phyloP scores from a whole-genome alignment of 805 yeast genomes.

The Zygotorulaspora chibaensis region DNA sequence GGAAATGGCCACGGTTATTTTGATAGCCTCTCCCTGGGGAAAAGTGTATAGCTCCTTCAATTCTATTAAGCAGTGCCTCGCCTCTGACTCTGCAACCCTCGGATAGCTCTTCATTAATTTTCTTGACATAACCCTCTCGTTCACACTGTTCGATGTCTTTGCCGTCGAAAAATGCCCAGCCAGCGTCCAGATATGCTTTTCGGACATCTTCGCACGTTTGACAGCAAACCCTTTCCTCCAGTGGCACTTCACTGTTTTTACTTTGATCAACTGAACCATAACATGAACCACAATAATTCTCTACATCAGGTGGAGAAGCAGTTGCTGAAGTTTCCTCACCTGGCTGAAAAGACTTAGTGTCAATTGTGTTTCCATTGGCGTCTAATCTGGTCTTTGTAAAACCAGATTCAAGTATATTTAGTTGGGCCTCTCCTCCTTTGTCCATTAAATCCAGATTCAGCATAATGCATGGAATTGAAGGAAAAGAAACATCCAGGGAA shows the following conservation, averaged over 20 bases:
- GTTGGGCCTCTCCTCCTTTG: slow-evolving; percentile 76
- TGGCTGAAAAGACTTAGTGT: slow-evolving; percentile 37
- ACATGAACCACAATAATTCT: slow-evolving; percentile 76
- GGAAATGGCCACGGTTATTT: slow-evolving; percentile 59
- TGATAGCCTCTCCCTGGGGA: slow-evolving; percentile 87
- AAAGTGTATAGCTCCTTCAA: slow-evolving; percentile 88
- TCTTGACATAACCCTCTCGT: slow-evolving; percentile 74
- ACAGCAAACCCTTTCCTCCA: slow-evolving; percentile 59
- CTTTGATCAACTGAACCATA: slow-evolving; percentile 74
- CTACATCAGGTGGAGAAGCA: slow-evolving; percentile 24
- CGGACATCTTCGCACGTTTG: slow-evolving; percentile 80
- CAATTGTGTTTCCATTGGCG: slow-evolving; percentile 45
- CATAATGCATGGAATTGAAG: slow-evolving; percentile 78
- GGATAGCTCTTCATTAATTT: slow-evolving; percentile 50
- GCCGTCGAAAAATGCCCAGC: slow-evolving; percentile 93
- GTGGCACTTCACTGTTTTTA: slow-evolving; percentile 38
- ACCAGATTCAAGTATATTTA: slow-evolving; percentile 65
- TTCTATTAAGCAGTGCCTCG: slow-evolving; percentile 70
- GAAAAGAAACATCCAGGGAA: slow-evolving; percentile 78
- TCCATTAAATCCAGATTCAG: slow-evolving; percentile 85
- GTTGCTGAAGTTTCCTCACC: slow-evolving; percentile 37
- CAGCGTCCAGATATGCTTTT: slow-evolving; percentile 66
- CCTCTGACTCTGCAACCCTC: slow-evolving; percentile 93
- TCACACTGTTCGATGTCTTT: slow-evolving; percentile 86
- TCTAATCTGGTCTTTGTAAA: slow-evolving; percentile 66